A percentile compares a stretch with the other conserved stretches of the same genome.
Conservation (phyloP, 768 basidiomycete species). For the Hortiboletus flavorubellus region DNA sequence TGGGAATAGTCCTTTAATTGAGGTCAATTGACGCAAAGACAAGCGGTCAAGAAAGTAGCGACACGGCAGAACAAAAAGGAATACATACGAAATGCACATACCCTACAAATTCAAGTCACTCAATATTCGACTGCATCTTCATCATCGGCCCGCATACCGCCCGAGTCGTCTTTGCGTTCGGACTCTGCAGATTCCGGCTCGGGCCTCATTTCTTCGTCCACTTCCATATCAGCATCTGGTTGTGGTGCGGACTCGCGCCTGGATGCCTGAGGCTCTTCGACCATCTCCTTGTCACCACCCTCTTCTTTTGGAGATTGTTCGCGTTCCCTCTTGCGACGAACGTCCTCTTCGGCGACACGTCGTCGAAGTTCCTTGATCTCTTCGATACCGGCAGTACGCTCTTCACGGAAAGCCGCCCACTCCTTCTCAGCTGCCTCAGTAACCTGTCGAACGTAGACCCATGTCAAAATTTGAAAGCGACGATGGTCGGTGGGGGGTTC, state of each 20-base stretch:
- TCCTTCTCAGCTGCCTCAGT: conserved; percentile 62
- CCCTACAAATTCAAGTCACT: conserved; percentile 22
- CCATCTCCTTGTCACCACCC: conserved; percentile 35
- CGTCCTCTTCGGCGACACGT: conserved; percentile 65
- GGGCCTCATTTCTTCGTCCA: conserved; percentile 35
- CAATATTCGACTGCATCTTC: conserved; percentile 83
- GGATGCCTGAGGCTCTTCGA: conserved; percentile 19
- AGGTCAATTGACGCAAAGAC: conserved; percentile 8
- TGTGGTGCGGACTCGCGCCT: conserved; percentile 19
- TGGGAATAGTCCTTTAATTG: conserved; percentile 5
- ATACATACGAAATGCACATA: conserved; percentile 28
- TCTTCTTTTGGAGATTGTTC: conserved; percentile 37
- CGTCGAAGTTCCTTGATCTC: conserved; percentile 62
- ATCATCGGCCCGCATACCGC: conserved; percentile 61
- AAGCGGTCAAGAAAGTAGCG: conserved; percentile 18
- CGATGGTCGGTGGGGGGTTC: neutral
- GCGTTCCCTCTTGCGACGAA: conserved; percentile 40
- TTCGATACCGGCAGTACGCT: conserved; percentile 53
- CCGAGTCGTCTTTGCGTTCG: conserved; percentile 53
- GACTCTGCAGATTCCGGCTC: conserved; percentile 35
- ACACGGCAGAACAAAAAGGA: conserved; percentile 6
- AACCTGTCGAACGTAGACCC: conserved; percentile 40
- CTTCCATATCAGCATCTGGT: conserved; percentile 33
- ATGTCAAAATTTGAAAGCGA: neutral
- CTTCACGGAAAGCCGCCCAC: conserved; percentile 61